These are phyloP conservation scores for Chlorella sp. DNA, from an alignment of 139 green algal species.

Conservation along the genomic window DNA sequence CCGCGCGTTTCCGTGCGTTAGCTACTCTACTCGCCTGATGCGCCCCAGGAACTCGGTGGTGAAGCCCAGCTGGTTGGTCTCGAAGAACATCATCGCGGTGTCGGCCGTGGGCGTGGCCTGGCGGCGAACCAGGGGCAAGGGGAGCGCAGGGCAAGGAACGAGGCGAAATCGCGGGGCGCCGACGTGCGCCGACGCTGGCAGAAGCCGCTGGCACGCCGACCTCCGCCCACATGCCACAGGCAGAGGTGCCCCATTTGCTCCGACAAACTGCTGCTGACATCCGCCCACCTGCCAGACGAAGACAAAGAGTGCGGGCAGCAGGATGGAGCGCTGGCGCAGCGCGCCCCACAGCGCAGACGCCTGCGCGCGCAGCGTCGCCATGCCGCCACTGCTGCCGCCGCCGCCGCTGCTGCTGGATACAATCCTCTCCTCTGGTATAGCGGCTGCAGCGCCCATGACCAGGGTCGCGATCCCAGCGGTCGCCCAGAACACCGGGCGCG, in stretches of 20 bases:
- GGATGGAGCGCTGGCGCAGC: conserved; percentile 57
- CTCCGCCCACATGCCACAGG: too few species aligned
- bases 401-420: background rate
- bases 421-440: conserved; percentile 62
- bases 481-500: conserved; percentile 64
- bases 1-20: background rate
- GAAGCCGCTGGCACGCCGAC: background rate
- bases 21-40: conserved; percentile 49
- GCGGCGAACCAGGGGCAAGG: conserved; percentile 2
- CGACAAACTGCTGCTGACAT: background rate
- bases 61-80: conserved; percentile 81
- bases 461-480: conserved; percentile 78
- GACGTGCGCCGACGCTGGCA: background rate
- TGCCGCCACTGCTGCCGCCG: conserved; percentile 1
- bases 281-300: conserved; percentile 71
- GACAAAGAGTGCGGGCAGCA: conserved; percentile 75
- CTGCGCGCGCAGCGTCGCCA: conserved; percentile 38
- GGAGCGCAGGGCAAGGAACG: background rate
- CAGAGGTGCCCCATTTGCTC: background rate
- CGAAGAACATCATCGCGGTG: conserved; percentile 82
- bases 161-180: background rate
- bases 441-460: conserved; percentile 49
- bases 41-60: conserved; percentile 88
- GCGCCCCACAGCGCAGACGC: conserved; percentile 52
- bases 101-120: conserved; percentile 76